These are phyloP conservation scores for Pyrus communis DNA, from an alignment of 306 rosid species.

Conservation along the genomic window DNA sequence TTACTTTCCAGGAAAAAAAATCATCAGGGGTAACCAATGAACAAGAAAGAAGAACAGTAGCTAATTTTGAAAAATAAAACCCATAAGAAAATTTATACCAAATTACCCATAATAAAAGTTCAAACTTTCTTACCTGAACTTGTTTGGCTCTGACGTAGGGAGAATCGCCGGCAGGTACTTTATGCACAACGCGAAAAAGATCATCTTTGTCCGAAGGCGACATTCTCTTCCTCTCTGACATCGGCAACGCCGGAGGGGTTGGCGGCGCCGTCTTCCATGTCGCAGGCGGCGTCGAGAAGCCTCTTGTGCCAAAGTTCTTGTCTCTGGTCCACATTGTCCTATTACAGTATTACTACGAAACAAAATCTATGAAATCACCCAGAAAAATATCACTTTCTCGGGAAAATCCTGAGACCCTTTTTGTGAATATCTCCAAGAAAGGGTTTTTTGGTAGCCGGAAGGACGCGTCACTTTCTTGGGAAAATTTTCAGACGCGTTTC, in stretches of 20 bases:
- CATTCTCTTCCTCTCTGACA: constrained; percentile 52
- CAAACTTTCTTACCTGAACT: constrained; percentile 56
- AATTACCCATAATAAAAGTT: background rate
- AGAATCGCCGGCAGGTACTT: constrained; percentile 88
- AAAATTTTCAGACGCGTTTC: constrained; percentile 8
- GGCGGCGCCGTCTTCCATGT: constrained; percentile 30
- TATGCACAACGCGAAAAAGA: constrained; percentile 61
- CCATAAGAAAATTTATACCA: background rate
- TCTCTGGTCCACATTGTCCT: constrained; percentile 35
- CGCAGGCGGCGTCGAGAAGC: constrained; percentile 53
- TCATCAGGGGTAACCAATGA: background rate
- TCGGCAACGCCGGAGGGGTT: constrained; percentile 27
- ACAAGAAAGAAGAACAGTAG: background rate
- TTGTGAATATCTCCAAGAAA: constrained; percentile 20
- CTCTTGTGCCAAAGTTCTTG: constrained; percentile 33
- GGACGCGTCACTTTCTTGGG: background rate
- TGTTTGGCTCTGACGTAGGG: constrained; percentile 92
- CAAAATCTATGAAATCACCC: background rate
- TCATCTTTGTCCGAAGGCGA: constrained; percentile 36
- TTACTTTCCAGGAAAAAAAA: background rate
- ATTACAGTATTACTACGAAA: background rate
- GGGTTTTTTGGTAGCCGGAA: background rate
- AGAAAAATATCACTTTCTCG: constrained; percentile 5
- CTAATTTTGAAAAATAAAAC: background rate
- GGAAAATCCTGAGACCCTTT: constrained; percentile 22